A percentile compares a stretch with the other conserved stretches of the same genome.
These are phyloP conservation scores for Solanum hybrid DNA, from an alignment of 305 asterid genomes.

Conservation along the genomic window DNA sequence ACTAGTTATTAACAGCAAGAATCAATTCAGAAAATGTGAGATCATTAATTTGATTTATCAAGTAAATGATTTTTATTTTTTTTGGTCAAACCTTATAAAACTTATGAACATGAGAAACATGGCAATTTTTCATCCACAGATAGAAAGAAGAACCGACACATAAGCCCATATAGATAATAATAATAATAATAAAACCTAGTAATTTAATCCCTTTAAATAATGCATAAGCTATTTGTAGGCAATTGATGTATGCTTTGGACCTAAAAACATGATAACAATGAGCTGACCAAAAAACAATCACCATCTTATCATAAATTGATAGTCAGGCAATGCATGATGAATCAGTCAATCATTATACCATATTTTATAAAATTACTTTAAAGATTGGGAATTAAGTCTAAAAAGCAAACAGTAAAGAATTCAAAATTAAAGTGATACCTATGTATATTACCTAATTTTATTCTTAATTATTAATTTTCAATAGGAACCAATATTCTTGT, in stretches of 20 bases:
- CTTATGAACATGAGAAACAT: constrained; percentile 3
- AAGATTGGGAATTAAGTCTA: constrained; percentile 23
- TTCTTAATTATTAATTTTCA: neutral
- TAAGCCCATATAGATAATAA: constrained; percentile 10
- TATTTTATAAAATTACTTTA: neutral
- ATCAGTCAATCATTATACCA: constrained; percentile 21
- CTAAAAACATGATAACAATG: constrained; percentile 2
- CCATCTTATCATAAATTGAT: constrained; percentile 1
- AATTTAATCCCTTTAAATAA: neutral
- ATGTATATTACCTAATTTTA: constrained; percentile 21
- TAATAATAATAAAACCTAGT: neutral
- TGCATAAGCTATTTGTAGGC: neutral
- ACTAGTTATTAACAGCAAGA: neutral
- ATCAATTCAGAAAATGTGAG: neutral
- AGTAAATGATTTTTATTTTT: neutral
- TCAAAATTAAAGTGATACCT: constrained; percentile 16
- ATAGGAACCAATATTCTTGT: neutral
- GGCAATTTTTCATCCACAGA: constrained; percentile 17
- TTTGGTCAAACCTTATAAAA: neutral
- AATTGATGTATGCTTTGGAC: neutral
- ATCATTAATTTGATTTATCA: neutral
- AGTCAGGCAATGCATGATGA: constrained; percentile 27
- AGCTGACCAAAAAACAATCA: constrained; percentile 5
- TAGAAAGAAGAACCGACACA: neutral
- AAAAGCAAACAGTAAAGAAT: constrained; percentile 21